These are phyloP conservation scores for Candida pseudoviswanathii DNA, from an alignment of 1,139 yeast species.

Conservation along the genomic window DNA sequence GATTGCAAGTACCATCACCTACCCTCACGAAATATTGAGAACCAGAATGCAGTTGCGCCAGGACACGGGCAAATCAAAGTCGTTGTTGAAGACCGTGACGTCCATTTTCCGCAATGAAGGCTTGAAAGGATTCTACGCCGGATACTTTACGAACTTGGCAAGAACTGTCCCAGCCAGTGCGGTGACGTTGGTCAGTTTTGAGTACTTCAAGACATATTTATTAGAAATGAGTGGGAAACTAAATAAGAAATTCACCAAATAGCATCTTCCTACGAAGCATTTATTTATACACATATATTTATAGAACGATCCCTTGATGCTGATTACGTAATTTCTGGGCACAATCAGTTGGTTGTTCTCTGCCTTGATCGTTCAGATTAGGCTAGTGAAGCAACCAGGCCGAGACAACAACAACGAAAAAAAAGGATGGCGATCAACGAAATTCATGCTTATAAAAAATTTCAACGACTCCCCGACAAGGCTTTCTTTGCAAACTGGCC, in stretches of 20 bases:
- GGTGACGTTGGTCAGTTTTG: constrained; percentile 91
- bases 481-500: neutral
- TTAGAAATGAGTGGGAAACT: constrained; percentile 37
- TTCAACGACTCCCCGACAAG: neutral
- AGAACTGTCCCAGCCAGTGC: constrained; percentile 97
- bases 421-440: constrained; percentile 6
- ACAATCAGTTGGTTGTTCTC: neutral
- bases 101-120: constrained; percentile 74
- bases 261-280: neutral
- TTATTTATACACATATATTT: neutral
- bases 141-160: constrained; percentile 80
- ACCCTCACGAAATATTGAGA: constrained; percentile 94
- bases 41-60: constrained; percentile 79
- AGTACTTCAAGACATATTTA: constrained; percentile 71
- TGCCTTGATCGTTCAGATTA: neutral
- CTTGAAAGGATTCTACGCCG: constrained; percentile 81
- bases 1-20: constrained; percentile 86
- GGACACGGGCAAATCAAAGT: constrained; percentile 14
- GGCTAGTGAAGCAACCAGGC: neutral
- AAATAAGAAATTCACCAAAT: constrained; percentile 1
- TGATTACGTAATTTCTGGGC: neutral
- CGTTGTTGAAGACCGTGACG: constrained; percentile 29
- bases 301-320: neutral
- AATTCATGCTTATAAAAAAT: neutral
- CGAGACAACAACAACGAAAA: neutral